phyloP scores from a whole-genome alignment of 169 alveolate genomes.

The Plasmodium gallinaceum region DNA sequence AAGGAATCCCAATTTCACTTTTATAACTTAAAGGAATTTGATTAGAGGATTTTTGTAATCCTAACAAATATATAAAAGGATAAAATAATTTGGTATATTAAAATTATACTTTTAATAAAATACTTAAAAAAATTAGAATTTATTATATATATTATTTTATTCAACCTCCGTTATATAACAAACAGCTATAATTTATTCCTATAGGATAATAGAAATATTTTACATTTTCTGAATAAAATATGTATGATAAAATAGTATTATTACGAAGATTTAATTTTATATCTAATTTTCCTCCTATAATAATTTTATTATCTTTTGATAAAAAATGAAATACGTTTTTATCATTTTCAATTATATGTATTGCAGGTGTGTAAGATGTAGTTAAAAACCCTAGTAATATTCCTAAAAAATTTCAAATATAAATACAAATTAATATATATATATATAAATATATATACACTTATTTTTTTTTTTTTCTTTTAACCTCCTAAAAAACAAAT shows the following conservation, averaged over 20 bases:
- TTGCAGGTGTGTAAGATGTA: constrained; percentile 71
- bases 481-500: constrained; percentile 69
- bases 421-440: not conserved
- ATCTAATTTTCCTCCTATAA: constrained; percentile 81
- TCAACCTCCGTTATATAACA: constrained; percentile 78
- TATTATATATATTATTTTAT: not conserved
- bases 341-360: constrained; percentile 38
- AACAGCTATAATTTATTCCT: constrained; percentile 76
- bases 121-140: not conserved
- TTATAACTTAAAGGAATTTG: constrained; percentile 27
- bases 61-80: constrained; percentile 4
- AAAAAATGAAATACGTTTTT: constrained; percentile 75
- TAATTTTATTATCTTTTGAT: constrained; percentile 25
- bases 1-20: constrained; percentile 62
- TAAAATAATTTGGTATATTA: not conserved
- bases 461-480: not conserved
- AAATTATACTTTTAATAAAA: too few species aligned
- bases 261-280: constrained; percentile 72
- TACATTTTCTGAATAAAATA: constrained; percentile 72
- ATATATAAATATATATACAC: not conserved
- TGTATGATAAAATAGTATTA: constrained; percentile 78
- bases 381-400: constrained; percentile 62
- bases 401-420: constrained; percentile 17
- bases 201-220: constrained; percentile 80
- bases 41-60: constrained; percentile 25